phyloP scores from a whole-genome alignment of 2,329 filamentous ascomycete species.

The Calonectria henricotiae region DNA sequence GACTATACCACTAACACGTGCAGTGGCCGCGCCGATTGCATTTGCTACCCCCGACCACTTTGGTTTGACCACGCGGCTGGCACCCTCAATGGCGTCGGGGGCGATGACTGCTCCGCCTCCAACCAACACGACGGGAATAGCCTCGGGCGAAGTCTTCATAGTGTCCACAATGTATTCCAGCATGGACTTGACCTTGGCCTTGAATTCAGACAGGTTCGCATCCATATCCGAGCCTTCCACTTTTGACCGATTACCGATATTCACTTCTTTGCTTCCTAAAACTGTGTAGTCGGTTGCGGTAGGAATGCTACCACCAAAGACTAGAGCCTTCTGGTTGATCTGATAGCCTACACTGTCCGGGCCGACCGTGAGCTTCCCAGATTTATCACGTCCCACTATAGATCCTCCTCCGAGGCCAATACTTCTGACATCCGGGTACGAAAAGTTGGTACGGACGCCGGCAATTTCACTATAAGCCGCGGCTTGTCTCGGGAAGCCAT shows the following conservation, averaged over 20 bases:
- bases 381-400: background rate
- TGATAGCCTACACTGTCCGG: slow-evolving; percentile 35
- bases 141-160: slow-evolving; percentile 32
- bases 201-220: background rate
- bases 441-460: slow-evolving; percentile 35
- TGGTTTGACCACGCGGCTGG: slow-evolving; percentile 5
- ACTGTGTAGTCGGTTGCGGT: slow-evolving; percentile 37
- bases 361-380: slow-evolving; percentile 14
- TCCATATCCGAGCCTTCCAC: background rate
- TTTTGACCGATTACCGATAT: slow-evolving; percentile 15
- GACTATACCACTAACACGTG: slow-evolving; percentile 14
- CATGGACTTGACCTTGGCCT: slow-evolving; percentile 9
- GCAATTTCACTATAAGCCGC: slow-evolving; percentile 24
- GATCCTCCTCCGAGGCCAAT: slow-evolving; percentile 42
- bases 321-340: slow-evolving; percentile 13
- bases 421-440: slow-evolving; percentile 31
- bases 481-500: slow-evolving; percentile 30
- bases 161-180: slow-evolving; percentile 26
- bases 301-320: slow-evolving; percentile 32
- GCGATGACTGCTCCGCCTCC: slow-evolving; percentile 31
- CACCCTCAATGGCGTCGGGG: slow-evolving; percentile 22
- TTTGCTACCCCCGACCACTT: slow-evolving; percentile 30
- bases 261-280: background rate
- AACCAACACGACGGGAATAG: slow-evolving; percentile 30
- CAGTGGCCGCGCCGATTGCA: slow-evolving; percentile 32